These are phyloP conservation scores for Debaryomyces udenii DNA, from an alignment of 1,139 yeast species.

Conservation along the genomic window DNA sequence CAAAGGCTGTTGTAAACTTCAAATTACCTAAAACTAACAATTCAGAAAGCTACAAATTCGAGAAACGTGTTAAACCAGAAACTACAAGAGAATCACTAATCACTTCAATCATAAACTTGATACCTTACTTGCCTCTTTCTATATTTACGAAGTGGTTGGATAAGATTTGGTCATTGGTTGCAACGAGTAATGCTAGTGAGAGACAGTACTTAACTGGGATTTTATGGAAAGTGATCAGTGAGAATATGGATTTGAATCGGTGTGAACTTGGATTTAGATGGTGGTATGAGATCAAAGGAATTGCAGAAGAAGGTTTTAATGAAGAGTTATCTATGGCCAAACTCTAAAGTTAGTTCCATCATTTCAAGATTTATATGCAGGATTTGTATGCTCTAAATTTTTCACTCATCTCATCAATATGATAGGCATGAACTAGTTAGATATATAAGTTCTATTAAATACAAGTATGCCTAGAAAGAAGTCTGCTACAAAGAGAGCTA, in stretches of 20 bases:
- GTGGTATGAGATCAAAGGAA: slow-evolving; percentile 52
- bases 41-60: slow-evolving; percentile 24
- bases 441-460: neutral
- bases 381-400: neutral
- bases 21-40: slow-evolving; percentile 23
- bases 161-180: slow-evolving; percentile 45
- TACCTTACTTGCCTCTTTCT: slow-evolving; percentile 57
- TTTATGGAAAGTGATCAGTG: slow-evolving; percentile 48
- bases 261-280: slow-evolving; percentile 65
- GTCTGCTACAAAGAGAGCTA: slow-evolving; percentile 80
- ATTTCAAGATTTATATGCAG: slow-evolving; percentile 8
- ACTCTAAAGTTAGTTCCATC: neutral
- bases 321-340: neutral
- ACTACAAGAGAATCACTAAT: slow-evolving; percentile 58
- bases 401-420: slow-evolving; percentile 20
- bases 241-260: slow-evolving; percentile 58
- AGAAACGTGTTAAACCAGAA: slow-evolving; percentile 32
- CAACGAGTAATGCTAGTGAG: slow-evolving; percentile 41
- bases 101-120: slow-evolving; percentile 49
- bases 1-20: slow-evolving; percentile 31
- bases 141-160: slow-evolving; percentile 52
- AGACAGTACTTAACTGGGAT: slow-evolving; percentile 27
- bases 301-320: slow-evolving; percentile 16
- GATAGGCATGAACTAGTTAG: too few species aligned
- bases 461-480: slow-evolving; percentile 84